A percentile compares a stretch with the other conserved stretches of the same genome.
Evolutionary conservation across 164 flowering plant species (phyloP).

Genomic region (Berberis thunbergii): DNA sequence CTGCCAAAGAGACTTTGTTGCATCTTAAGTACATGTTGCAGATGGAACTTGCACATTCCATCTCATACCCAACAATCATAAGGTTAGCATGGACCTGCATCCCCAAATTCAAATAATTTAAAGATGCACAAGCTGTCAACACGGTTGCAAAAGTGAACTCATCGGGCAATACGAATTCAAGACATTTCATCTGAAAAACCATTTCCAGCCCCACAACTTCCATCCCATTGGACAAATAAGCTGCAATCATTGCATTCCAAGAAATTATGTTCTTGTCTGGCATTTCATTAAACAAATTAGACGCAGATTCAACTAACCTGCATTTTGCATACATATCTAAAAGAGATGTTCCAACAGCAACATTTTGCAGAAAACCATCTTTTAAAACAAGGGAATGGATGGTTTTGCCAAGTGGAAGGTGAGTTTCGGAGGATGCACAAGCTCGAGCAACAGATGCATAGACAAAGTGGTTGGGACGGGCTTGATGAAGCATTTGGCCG

Average conservation of each 20-base stretch:
- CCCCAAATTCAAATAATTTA: constrained; percentile 17
- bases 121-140: constrained; percentile 19
- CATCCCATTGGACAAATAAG: constrained; percentile 10
- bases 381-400: constrained; percentile 20
- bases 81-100: constrained; percentile 24
- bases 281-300: constrained; percentile 29
- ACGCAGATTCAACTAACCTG: constrained; percentile 7
- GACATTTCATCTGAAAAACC: constrained; percentile 27
- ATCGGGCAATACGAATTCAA: constrained; percentile 16
- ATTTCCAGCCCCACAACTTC: constrained; percentile 20
- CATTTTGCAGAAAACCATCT: constrained; percentile 19
- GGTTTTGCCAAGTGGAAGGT: constrained; percentile 16
- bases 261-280: constrained; percentile 19
- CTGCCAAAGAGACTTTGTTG: constrained; percentile 20
- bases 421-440: constrained; percentile 5
- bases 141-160: constrained; percentile 23
- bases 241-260: constrained; percentile 35
- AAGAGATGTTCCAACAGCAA: constrained; percentile 25
- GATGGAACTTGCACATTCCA: constrained; percentile 15
- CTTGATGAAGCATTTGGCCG: constrained; percentile 18
- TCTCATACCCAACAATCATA: constrained; percentile 19
- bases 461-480: constrained; percentile 22
- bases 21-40: constrained; percentile 33
- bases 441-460: constrained; percentile 25
- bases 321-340: constrained; percentile 26